Percentiles rank a stretch among this genome's conserved stretches.
Evolutionary conservation across 805 yeast genomes (phyloP).

Genomic region (Yamadazyma laniorum): DNA sequence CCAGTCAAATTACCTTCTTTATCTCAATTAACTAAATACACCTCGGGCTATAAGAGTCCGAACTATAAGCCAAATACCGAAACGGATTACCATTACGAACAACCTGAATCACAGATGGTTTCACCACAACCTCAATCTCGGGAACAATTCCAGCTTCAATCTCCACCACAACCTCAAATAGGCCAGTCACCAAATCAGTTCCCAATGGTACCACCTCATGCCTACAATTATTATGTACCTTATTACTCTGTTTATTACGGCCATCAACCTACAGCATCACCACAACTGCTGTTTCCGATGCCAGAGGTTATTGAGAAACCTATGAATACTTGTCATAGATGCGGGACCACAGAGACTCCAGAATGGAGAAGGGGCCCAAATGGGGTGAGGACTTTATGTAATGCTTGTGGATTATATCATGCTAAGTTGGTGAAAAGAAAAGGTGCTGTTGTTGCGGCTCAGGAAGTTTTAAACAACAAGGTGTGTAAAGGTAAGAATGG

Average conservation of each 20-base stretch:
- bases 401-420: slow-evolving; percentile 44
- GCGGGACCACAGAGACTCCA: slow-evolving; percentile 47
- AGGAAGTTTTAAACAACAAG: slow-evolving; percentile 42
- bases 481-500: slow-evolving; percentile 47
- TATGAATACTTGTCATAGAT: slow-evolving; percentile 40
- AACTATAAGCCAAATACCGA: too few relatives aligned
- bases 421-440: slow-evolving; percentile 50
- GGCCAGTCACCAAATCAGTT: neutral
- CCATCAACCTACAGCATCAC: slow-evolving; percentile 9
- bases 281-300: slow-evolving; percentile 16
- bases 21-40: slow-evolving; percentile 7
- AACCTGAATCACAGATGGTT: neutral
- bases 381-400: slow-evolving; percentile 44
- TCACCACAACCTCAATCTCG: slow-evolving; percentile 3
- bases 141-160: too few relatives aligned
- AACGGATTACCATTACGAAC: slow-evolving; percentile 3
- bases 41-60: slow-evolving; percentile 5
- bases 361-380: slow-evolving; percentile 47
- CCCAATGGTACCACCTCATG: neutral
- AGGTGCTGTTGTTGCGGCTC: slow-evolving; percentile 53
- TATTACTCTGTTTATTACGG: slow-evolving; percentile 13
- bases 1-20: slow-evolving; percentile 9
- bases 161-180: neutral
- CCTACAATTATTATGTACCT: slow-evolving; percentile 7
- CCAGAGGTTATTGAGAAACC: slow-evolving; percentile 36